These are phyloP conservation scores for Alternaria brassicae DNA, from an alignment of 2,329 filamentous ascomycete genomes.

Conservation along the genomic window DNA sequence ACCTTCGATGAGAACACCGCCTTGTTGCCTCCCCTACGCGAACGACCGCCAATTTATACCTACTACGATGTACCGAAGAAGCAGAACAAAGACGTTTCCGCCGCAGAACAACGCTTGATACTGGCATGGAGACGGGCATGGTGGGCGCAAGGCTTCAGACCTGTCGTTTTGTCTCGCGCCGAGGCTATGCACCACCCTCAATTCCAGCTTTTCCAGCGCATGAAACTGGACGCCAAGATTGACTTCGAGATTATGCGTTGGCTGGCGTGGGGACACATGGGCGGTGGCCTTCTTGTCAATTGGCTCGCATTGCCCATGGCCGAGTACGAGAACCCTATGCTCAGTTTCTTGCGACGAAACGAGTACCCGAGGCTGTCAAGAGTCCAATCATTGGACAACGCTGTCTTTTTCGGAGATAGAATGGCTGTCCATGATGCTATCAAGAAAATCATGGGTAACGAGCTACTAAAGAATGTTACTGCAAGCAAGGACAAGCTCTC, in stretches of 20 bases:
- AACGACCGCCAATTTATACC: slow-evolving; percentile 81
- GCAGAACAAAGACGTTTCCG: slow-evolving; percentile 68
- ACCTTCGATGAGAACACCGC: slow-evolving; percentile 82
- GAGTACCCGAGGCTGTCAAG: slow-evolving; percentile 76
- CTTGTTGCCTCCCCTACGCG: slow-evolving; percentile 77
- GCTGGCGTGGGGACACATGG: slow-evolving; percentile 94
- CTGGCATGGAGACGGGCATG: slow-evolving; percentile 90
- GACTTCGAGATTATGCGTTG: slow-evolving; percentile 76
- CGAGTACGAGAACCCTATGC: slow-evolving; percentile 71
- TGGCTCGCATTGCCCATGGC: slow-evolving; percentile 87
- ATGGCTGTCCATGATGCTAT: slow-evolving; percentile 54
- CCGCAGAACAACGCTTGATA: slow-evolving; percentile 79
- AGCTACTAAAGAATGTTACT: slow-evolving; percentile 63
- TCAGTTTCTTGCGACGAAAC: slow-evolving; percentile 76
- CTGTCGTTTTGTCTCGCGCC: slow-evolving; percentile 77
- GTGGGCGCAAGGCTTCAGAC: slow-evolving; percentile 93
- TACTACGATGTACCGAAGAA: slow-evolving; percentile 78
- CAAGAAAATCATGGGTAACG: slow-evolving; percentile 50
- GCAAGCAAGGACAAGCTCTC: slow-evolving; percentile 68
- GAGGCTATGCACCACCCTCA: slow-evolving; percentile 85
- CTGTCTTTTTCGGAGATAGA: slow-evolving; percentile 75
- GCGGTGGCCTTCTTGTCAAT: slow-evolving; percentile 79
- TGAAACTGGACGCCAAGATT: slow-evolving; percentile 44
- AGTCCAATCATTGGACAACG: slow-evolving; percentile 74
- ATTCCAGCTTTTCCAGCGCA: slow-evolving; percentile 71